Conservation (phyloP, 106 monocot genomes). For the Cymbidium sinense region DNA sequence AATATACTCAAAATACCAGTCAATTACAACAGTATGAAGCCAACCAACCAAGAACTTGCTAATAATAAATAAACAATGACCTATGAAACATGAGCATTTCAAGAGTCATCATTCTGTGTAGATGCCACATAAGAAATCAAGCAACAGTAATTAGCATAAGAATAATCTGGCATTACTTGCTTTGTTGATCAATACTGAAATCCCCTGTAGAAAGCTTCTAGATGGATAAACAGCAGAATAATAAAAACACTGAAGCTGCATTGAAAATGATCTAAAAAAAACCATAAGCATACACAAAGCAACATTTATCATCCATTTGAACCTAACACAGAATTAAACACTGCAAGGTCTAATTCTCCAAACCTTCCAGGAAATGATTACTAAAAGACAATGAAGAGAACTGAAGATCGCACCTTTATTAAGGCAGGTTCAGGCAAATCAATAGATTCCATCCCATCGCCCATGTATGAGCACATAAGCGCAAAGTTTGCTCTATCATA, state of each 20-base stretch:
- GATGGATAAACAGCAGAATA: background rate
- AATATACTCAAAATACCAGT: too few species aligned
- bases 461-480: slow-evolving; percentile 89
- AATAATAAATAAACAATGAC: background rate
- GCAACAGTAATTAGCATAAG: too few species aligned
- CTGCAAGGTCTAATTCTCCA: background rate
- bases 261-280: background rate
- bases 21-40: background rate
- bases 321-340: background rate
- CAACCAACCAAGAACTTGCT: background rate
- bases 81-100: background rate
- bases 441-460: slow-evolving; percentile 81
- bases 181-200: background rate
- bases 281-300: background rate
- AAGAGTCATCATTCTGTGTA: background rate
- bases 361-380: background rate
- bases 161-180: too few species aligned
- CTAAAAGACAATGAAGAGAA: background rate
- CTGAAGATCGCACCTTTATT: slow-evolving; percentile 48
- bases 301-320: background rate
- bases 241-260: background rate
- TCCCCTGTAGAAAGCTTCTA: background rate
- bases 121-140: too few species aligned
- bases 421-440: slow-evolving; percentile 87
- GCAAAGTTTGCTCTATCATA: slow-evolving; percentile 84